A percentile compares a stretch with the other conserved stretches of the same genome.
phyloP scores from a whole-genome alignment of 2,329 filamentous ascomycete genomes.

The Diaporthe australafricana region DNA sequence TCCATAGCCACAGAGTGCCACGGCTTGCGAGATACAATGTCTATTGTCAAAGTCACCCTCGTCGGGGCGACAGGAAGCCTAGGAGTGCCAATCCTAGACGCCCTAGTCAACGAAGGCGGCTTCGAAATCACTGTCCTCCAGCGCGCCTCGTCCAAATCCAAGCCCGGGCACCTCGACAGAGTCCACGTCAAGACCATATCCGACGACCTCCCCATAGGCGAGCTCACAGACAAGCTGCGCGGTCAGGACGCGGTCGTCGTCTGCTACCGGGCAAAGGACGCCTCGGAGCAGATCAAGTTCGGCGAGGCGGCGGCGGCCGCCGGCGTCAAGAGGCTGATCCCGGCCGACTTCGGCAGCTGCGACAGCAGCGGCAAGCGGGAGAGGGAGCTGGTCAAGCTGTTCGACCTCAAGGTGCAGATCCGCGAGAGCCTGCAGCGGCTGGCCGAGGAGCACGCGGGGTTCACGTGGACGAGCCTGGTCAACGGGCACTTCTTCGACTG shows the following conservation, averaged over 20 bases:
- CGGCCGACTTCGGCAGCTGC: constrained; percentile 55
- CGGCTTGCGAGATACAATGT: constrained; percentile 39
- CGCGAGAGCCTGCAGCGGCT: constrained; percentile 46
- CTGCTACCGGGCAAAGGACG: constrained; percentile 47
- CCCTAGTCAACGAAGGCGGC: constrained; percentile 44
- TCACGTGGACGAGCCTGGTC: constrained; percentile 53
- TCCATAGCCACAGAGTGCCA: background rate
- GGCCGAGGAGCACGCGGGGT: constrained; percentile 40
- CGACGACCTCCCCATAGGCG: constrained; percentile 45
- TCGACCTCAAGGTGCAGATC: constrained; percentile 49
- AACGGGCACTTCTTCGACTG: constrained; percentile 57
- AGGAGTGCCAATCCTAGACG: constrained; percentile 47
- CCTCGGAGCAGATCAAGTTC: constrained; percentile 48
- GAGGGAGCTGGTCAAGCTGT: constrained; percentile 51
- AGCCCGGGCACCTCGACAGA: constrained; percentile 38
- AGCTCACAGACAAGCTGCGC: constrained; percentile 46
- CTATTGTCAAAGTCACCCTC: constrained; percentile 50
- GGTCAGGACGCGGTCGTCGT: constrained; percentile 53
- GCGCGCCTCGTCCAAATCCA: constrained; percentile 48
- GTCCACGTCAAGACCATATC: constrained; percentile 44
- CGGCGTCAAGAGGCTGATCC: constrained; percentile 52
- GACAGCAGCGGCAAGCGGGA: constrained; percentile 49
- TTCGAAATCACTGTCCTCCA: constrained; percentile 50
- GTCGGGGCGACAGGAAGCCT: constrained; percentile 53
- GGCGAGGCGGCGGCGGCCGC: constrained; percentile 51